These are phyloP conservation scores for Aspergillus brasiliensis DNA, from an alignment of 2,329 filamentous ascomycete genomes.

Conservation along the genomic window DNA sequence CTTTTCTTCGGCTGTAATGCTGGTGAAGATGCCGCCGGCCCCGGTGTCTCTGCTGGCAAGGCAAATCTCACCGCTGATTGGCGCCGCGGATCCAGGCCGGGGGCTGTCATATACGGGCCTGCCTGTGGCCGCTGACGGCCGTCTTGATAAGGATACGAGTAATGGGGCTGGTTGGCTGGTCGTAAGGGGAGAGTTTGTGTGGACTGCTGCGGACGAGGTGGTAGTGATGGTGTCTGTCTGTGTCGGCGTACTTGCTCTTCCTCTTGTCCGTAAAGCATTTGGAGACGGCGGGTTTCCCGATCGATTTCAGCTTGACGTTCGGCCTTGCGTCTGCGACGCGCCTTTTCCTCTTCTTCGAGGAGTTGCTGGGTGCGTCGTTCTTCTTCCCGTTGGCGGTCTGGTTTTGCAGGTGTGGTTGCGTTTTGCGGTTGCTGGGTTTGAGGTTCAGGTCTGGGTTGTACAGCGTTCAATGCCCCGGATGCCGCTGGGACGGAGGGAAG, in stretches of 20 bases:
- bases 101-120: background rate
- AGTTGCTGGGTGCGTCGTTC: conserved; percentile 55
- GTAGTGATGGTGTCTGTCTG: conserved; percentile 24
- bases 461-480: conserved; percentile 1
- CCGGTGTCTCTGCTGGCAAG: conserved; percentile 14
- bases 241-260: conserved; percentile 37
- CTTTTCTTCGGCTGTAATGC: conserved; percentile 43
- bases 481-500: conserved; percentile 1
- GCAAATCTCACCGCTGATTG: conserved; percentile 25
- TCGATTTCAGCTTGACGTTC: conserved; percentile 63
- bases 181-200: conserved; percentile 19
- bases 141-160: conserved; percentile 21
- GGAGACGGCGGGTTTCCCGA: conserved; percentile 74
- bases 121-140: background rate
- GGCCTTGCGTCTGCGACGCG: conserved; percentile 48
- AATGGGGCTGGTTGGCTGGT: conserved; percentile 10
- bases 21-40: conserved; percentile 9
- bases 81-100: conserved; percentile 4
- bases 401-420: background rate
- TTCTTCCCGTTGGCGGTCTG: conserved; percentile 41
- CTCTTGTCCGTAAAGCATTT: conserved; percentile 56
- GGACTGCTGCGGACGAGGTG: conserved; percentile 22
- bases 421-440: conserved; percentile 11
- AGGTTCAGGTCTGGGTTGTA: background rate
- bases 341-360: conserved; percentile 56